These are phyloP conservation scores for Penicillium sp. DNA, from an alignment of 2,329 filamentous ascomycete genomes.

Conservation along the genomic window DNA sequence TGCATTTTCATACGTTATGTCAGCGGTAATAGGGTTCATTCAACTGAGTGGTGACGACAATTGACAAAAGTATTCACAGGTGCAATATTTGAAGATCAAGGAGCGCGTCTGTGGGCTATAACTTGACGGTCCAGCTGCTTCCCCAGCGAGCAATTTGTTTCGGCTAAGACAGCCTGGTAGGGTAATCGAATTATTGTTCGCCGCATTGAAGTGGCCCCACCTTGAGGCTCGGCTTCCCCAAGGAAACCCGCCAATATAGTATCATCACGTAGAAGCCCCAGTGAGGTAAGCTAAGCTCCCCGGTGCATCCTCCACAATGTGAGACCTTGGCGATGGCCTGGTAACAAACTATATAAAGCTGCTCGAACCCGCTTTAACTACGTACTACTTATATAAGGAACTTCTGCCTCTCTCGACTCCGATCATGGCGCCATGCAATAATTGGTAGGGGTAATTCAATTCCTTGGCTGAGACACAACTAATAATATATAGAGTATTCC, in stretches of 20 bases:
- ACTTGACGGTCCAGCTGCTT: conserved; percentile 4
- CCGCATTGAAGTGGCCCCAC: too few relatives aligned
- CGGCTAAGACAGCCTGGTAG: too few relatives aligned
- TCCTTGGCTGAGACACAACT: background rate
- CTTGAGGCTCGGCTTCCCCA: too few relatives aligned
- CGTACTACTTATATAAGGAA: conserved; percentile 6
- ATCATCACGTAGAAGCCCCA: background rate
- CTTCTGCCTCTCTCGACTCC: conserved; percentile 2
- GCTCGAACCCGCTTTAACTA: conserved; percentile 4
- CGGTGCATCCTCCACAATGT: background rate
- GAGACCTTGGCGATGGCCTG: background rate
- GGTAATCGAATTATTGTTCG: too few relatives aligned
- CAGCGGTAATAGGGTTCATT: conserved; percentile 9
- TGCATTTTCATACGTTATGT: conserved; percentile 9
- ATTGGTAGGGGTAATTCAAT: background rate
- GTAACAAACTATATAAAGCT: conserved; percentile 7
- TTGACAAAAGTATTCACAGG: conserved; percentile 6
- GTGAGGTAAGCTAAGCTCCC: conserved; percentile 7
- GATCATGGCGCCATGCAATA: conserved; percentile 8
- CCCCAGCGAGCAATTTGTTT: conserved; percentile 7
- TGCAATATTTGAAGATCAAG: background rate
- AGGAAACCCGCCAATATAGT: background rate
- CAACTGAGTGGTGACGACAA: conserved; percentile 3
- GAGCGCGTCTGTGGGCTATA: conserved; percentile 1
- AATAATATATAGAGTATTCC: conserved; percentile 5